Base-by-base conservation (phyloP, 805 yeast genomes). In the Candida koratica region DNA sequence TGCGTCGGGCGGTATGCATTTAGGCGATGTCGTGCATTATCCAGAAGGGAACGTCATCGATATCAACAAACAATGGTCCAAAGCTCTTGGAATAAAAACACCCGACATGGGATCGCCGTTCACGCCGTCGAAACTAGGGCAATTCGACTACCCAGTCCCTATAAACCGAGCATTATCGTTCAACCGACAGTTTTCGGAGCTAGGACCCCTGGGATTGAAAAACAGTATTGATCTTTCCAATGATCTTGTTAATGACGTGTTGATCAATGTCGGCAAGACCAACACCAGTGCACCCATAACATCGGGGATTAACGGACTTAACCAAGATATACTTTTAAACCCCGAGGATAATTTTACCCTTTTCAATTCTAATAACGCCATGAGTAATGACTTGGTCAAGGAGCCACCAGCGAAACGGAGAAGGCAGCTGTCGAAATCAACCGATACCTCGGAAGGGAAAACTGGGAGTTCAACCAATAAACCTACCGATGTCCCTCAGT, bases 401-500 rank as follows among this genome's bases (percentile, higher is more conserved):
- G 34, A 36, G 8, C 34, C 25, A 11, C 34, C 34, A 2, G 11
- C 22, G 2, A 3, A 17, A 4, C 17, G 36, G 20, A 20, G 36
- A 32, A 22, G 48, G 11, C 39, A 34, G 28, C 34, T 33, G 24
- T 32, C 44, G 11, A 39, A 28, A 13, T 31, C 39, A 8, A 26
- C 25, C 8, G 46, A 37, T 4, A 35, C 39, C 2, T 34, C 39
- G 19, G 46, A 43, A 6, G 32, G 25, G 5, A 34, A 35, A 16
- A 28, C 33, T 4, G 39, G 42, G 2, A 19, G 30, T 5, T 14
- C 20, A 4, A 16, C 17, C 23, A 36, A 36, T 20, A 36, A 28
- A 25, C n/a, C 35, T 5, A 17, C 14, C 3, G 48, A 49, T n/a
- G 42, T 48, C 9, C 59, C 55, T 3, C 54, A 51, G 28, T 52